Evolutionary conservation across 352 stramenopile genomes (phyloP), one percentile per base, ranked within the genome.

Genomic region (Globisporangium echinulatum): DNA sequence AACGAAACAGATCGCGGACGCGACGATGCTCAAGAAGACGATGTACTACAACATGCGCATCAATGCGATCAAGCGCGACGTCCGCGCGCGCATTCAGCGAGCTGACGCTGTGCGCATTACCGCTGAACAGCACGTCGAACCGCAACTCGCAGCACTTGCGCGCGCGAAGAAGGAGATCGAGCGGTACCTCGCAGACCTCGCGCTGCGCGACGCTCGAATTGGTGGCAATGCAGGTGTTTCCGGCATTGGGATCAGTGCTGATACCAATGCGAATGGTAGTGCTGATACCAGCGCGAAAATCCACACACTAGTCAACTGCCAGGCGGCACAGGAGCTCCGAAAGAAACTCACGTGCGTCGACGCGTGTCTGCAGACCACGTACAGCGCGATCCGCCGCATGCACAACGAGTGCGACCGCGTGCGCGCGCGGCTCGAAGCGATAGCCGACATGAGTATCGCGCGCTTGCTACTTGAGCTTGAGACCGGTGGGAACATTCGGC

Each of bases 1-100:
- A 3, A 92, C 83, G 55, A 96, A 96, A 56, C 78, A 92, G 62
- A 85, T 96, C 54, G 88, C 90, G 1, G 86, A 97, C 37, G 77
- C 85, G 9, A 97, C 91, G 0, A 96, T 96, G 81, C 81, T 96
- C 59, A 97, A 97, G 70, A 97, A 97, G 74, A 93, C 88, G 60
- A 97, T 97, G 85, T 97, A 97, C 74, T 97, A 97, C 70, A 97
- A 97, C 72, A 97, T 97, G 88, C 80, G 88, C 9, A 97, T 96
- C 58, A 94, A 96, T 39, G 82, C 78, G 8, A 91, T 97, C 56
- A 94, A 96, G 53, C 65, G 86, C 9, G 85, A 97, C 44, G 75
- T 87, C 15, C 63, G 89, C 62, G 61, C 72, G 55, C 58, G 74
- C 59, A 73, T 89, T 58, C 62, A 76, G 52, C 73, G 82, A 43